These are phyloP conservation scores for Tylopilus subfusipes DNA, from an alignment of 768 basidiomycete genomes.

Conservation along the genomic window DNA sequence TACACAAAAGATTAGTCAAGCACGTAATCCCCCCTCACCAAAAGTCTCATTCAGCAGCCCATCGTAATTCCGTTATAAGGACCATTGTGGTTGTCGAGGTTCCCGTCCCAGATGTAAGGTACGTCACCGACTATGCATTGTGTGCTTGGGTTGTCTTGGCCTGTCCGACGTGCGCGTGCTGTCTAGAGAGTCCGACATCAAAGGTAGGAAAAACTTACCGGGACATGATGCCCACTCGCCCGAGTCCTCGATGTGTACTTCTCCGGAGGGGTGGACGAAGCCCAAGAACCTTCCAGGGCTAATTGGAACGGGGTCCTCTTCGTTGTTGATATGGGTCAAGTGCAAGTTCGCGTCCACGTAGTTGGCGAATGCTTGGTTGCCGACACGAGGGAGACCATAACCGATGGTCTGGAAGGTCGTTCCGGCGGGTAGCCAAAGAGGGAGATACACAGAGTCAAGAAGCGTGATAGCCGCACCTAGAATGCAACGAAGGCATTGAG, in stretches of 20 bases:
- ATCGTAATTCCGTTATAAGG: constrained; percentile 31
- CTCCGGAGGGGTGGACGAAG: constrained; percentile 40
- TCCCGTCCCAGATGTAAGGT: constrained; percentile 42
- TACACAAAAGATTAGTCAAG: no score
- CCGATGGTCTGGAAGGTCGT: constrained; percentile 31
- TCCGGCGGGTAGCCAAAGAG: constrained; percentile 34
- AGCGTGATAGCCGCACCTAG: constrained; percentile 37
- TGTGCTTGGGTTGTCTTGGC: constrained; percentile 56
- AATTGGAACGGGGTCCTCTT: constrained; percentile 39
- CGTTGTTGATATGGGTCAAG: constrained; percentile 56
- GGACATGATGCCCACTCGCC: constrained; percentile 54
- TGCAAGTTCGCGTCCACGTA: constrained; percentile 46
- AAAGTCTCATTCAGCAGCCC: constrained; percentile 19
- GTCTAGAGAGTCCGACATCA: neutral
- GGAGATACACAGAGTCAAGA: constrained; percentile 40
- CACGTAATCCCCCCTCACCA: neutral
- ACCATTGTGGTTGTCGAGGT: constrained; percentile 44
- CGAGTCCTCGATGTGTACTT: constrained; percentile 43
- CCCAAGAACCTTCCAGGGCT: constrained; percentile 35
- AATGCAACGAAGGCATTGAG: neutral
- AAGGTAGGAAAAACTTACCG: constrained; percentile 27
- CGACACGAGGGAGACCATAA: constrained; percentile 41
- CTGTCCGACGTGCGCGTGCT: constrained; percentile 2
- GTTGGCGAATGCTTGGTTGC: constrained; percentile 59
- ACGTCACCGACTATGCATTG: constrained; percentile 25